Base-by-base conservation (phyloP, 2,329 filamentous ascomycete genomes). In the Cladobotryum mycophilum region DNA sequence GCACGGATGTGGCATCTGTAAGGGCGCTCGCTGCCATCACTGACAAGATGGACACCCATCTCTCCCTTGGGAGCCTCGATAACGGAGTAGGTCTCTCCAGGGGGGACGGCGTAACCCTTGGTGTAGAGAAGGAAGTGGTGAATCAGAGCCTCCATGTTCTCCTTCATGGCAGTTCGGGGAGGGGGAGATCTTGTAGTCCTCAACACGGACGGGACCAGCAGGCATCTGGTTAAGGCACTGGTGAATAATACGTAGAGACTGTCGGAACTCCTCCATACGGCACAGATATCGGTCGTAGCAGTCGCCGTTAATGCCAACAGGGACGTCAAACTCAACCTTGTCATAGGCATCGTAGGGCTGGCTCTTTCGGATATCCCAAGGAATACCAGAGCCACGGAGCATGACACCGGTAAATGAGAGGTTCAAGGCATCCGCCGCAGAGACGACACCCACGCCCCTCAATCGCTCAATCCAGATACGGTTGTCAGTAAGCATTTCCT, bases 51-150 rank as follows among this genome's bases (percentile, higher is more conserved):
- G 41, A 99, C 93, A 69, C 87, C 93, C 93, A 99, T 99, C 77
- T 99, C 93, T 63, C 93, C 93, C 85, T 99, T 99, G 54, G 93
- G 93, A n/a, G 95, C 93, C 78, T 99, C 93, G 58, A 99, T 99
- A 55, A 87, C 92, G 43, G 86, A 91, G 79, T 99, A 99, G 5
- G 93, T 99, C 79, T 99, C 93, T 56, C 93, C 95, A 7, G 95
- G 93, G 41, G 93, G 93, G 4, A 99, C 93, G 41, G 89, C 82
- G 73, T 99, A 99, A 53, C 93, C 93, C 81, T 99, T 99, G 70
- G 91, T 97, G 78, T 92, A 99, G 48, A 99, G 84, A 59, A 99
- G 76, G 81, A 99, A 99, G 78, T 99, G 93, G 76, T 99, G 93
- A 68, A 99, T 99, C 41, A 99, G 82, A 37, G 93, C 91, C 76